Evolutionary conservation across 352 stramenopile genomes (phyloP).

Genomic region (Globisporangium canariense): DNA sequence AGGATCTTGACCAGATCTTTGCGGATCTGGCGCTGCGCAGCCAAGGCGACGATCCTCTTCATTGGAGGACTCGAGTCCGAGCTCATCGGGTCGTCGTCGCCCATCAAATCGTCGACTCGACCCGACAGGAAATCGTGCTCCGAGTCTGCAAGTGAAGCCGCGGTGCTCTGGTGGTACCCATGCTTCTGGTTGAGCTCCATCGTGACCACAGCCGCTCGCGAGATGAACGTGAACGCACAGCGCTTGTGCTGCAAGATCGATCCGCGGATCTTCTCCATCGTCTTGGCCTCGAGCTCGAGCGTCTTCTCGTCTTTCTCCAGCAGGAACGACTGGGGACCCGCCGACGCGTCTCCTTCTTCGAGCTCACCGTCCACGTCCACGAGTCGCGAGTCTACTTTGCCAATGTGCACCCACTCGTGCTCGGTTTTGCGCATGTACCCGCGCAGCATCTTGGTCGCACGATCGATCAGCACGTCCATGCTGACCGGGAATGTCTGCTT

Average conservation of each 20-base stretch:
- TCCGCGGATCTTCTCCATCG: constrained; percentile 54
- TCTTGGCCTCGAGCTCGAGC: constrained; percentile 64
- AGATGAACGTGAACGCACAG: constrained; percentile 72
- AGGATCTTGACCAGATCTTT: constrained; percentile 58
- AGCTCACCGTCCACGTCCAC: constrained; percentile 56
- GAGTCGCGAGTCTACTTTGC: constrained; percentile 58
- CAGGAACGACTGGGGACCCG: constrained; percentile 38
- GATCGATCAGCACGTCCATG: constrained; percentile 55
- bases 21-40: constrained; percentile 43
- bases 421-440: constrained; percentile 53
- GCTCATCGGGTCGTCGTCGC: constrained; percentile 16
- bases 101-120: constrained; percentile 15
- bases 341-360: constrained; percentile 44
- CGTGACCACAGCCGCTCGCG: constrained; percentile 45
- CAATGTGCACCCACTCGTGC: constrained; percentile 47
- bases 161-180: constrained; percentile 2
- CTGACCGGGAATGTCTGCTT: constrained; percentile 36
- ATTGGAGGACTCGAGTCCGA: constrained; percentile 22
- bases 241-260: constrained; percentile 77
- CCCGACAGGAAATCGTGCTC: constrained; percentile 7
- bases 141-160: not conserved
- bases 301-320: constrained; percentile 88
- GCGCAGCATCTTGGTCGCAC: constrained; percentile 49
- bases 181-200: constrained; percentile 37
- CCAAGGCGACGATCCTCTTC: constrained; percentile 45